These are phyloP conservation scores for Nissolia schottii DNA, from an alignment of 306 rosid genomes.

Conservation along the genomic window DNA sequence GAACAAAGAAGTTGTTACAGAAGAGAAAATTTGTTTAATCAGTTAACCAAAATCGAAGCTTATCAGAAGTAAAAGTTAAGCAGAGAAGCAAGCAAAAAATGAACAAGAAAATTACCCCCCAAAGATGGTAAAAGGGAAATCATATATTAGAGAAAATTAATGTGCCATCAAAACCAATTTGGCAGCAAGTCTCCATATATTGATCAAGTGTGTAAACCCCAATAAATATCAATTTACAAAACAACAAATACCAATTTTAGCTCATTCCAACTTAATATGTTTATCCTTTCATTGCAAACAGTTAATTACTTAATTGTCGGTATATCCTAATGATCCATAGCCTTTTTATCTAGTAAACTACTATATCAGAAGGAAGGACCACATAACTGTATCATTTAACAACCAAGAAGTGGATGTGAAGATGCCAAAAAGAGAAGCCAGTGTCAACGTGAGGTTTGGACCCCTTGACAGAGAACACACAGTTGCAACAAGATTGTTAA, in stretches of 20 bases:
- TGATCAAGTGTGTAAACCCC: neutral
- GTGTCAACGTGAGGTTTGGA: conserved; percentile 32
- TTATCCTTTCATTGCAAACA: neutral
- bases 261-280: neutral
- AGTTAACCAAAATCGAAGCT: neutral
- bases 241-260: neutral
- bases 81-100: neutral
- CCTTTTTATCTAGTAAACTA: neutral
- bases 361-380: neutral
- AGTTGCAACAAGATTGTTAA: conserved; percentile 6
- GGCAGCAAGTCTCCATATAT: neutral
- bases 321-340: neutral
- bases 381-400: neutral
- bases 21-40: neutral
- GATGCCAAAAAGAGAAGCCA: conserved; percentile 22
- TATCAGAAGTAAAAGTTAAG: neutral
- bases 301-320: neutral
- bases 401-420: conserved; percentile 8
- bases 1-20: neutral
- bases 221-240: neutral
- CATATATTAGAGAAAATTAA: neutral
- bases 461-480: conserved; percentile 28
- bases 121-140: neutral
- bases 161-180: neutral
- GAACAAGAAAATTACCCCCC: neutral